phyloP scores from a whole-genome alignment of 2,329 filamentous ascomycete genomes.

The Clathrospora elynae region DNA sequence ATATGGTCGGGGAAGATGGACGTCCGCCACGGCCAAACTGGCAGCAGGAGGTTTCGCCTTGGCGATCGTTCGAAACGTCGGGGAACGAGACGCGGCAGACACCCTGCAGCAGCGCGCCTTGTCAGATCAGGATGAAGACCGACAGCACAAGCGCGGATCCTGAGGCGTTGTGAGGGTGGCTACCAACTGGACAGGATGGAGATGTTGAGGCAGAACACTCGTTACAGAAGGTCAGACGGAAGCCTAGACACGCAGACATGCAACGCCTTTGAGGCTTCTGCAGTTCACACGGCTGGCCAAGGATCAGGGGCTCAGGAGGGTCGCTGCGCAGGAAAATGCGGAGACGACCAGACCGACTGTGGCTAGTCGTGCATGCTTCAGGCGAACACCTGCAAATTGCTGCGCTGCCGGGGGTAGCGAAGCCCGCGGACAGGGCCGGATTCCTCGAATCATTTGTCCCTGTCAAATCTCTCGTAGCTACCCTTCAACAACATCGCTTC shows the following conservation, averaged over 20 bases:
- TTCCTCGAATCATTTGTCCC: slow-evolving; percentile 40
- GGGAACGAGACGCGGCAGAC: slow-evolving; percentile 32
- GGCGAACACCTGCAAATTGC: slow-evolving; percentile 49
- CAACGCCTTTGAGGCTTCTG: slow-evolving; percentile 51
- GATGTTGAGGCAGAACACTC: slow-evolving; percentile 37
- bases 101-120: slow-evolving; percentile 31
- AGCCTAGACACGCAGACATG: slow-evolving; percentile 39
- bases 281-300: slow-evolving; percentile 46
- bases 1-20: slow-evolving; percentile 26
- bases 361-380: slow-evolving; percentile 47
- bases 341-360: slow-evolving; percentile 47
- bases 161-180: slow-evolving; percentile 21
- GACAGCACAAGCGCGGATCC: slow-evolving; percentile 30
- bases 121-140: slow-evolving; percentile 30
- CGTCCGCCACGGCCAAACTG: slow-evolving; percentile 31
- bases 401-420: slow-evolving; percentile 44
- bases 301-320: slow-evolving; percentile 49
- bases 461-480: slow-evolving; percentile 37
- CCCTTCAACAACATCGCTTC: slow-evolving; percentile 30
- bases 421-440: slow-evolving; percentile 33
- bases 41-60: slow-evolving; percentile 34
- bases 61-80: slow-evolving; percentile 44
- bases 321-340: slow-evolving; percentile 49
- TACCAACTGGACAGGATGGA: slow-evolving; percentile 31
- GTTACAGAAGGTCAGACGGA: slow-evolving; percentile 44